Percentiles rank a stretch among this genome's conserved stretches.
These are phyloP conservation scores for Podila horticola DNA, from an alignment of 192 early-diverging fungal genomes.

Conservation along the genomic window DNA sequence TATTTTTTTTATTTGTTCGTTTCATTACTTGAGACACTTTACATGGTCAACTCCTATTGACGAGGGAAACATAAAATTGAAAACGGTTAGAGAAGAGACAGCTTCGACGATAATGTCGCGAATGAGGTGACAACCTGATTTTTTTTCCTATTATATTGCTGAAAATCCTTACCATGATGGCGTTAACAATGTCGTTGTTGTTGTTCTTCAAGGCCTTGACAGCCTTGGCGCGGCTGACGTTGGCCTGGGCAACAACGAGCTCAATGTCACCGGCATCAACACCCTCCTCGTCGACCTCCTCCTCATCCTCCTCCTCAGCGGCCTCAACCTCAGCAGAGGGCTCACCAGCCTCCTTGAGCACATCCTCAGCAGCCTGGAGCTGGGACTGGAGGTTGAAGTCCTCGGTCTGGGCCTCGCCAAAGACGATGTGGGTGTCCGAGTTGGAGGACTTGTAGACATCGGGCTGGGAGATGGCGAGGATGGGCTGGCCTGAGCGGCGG, in stretches of 20 bases:
- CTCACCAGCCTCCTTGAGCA: constrained; percentile 61
- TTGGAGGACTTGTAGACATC: constrained; percentile 92
- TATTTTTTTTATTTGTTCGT: no score
- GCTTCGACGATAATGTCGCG: no score
- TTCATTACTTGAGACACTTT: no score
- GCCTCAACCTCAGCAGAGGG: not conserved
- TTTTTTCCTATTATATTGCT: no score
- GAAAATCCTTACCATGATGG: constrained; percentile 80
- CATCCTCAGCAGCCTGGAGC: constrained; percentile 69
- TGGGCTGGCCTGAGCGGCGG: constrained; percentile 70
- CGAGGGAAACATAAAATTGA: no score
- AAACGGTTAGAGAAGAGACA: no score
- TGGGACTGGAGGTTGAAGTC: constrained; percentile 82
- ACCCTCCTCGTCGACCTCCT: constrained; percentile 72
- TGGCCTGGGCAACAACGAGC: constrained; percentile 92
- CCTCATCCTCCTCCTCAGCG: constrained; percentile 57
- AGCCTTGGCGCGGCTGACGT: constrained; percentile 86
- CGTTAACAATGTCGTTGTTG: constrained; percentile 93
- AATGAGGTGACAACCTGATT: no score
- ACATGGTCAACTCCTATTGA: no score
- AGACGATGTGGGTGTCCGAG: constrained; percentile 96
- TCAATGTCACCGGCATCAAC: constrained; percentile 89
- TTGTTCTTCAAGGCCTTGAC: constrained; percentile 90
- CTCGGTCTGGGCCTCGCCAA: constrained; percentile 93
- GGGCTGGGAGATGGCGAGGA: constrained; percentile 89